These are phyloP conservation scores for Cardamine resedifolia DNA, from an alignment of 345 rosid species.

Conservation along the genomic window DNA sequence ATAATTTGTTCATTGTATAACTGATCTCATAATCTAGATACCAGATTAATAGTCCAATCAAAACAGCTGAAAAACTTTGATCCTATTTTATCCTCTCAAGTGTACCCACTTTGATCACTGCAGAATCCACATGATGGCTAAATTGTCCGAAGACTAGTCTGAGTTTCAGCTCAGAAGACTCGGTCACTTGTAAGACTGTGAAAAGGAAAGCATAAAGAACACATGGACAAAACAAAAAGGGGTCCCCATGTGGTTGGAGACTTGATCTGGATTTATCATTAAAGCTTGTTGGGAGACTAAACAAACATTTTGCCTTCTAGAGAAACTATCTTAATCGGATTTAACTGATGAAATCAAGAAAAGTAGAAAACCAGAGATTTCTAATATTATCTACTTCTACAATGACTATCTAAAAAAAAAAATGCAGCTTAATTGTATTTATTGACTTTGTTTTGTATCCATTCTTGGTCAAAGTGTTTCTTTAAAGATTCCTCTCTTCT, in stretches of 20 bases:
- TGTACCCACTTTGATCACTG: constrained; percentile 10
- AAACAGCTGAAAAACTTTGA: constrained; percentile 1
- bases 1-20: constrained; percentile 1
- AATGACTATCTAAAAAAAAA: neutral
- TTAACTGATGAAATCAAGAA: neutral
- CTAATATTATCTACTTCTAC: constrained; percentile 24
- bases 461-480: constrained; percentile 35
- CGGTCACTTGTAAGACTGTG: constrained; percentile 6
- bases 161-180: constrained; percentile 18
- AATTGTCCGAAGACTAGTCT: constrained; percentile 20
- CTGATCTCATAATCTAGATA: constrained; percentile 8
- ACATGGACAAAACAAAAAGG: constrained; percentile 18
- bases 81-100: neutral
- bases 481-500: constrained; percentile 36
- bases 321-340: constrained; percentile 28
- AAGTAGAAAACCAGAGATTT: constrained; percentile 15
- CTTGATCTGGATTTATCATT: constrained; percentile 21
- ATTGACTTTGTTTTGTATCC: constrained; percentile 35
- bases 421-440: constrained; percentile 24
- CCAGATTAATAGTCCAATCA: neutral
- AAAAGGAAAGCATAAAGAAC: constrained; percentile 12
- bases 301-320: constrained; percentile 25
- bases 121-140: constrained; percentile 18
- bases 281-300: neutral
- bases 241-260: constrained; percentile 38